Evolutionary conservation across 2,329 filamentous ascomycete genomes (phyloP).

Genomic region (Aureobasidium vineae): DNA sequence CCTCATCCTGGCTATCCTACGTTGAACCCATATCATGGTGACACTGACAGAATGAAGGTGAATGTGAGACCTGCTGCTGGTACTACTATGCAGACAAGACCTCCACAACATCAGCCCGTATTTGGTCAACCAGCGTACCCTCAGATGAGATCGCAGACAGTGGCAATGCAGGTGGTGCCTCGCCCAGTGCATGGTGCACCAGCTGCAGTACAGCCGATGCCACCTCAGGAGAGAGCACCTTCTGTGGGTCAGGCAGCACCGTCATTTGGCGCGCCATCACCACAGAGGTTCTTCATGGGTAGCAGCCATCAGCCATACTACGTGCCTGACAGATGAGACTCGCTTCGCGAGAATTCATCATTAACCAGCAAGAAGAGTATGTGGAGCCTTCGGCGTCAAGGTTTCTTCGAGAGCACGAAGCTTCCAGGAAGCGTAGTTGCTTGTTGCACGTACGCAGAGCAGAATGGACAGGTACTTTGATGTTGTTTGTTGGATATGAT

Average conservation of each 20-base stretch:
- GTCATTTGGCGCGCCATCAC: conserved; percentile 23
- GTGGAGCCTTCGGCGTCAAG: neutral
- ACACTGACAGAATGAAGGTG: neutral
- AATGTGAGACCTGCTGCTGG: neutral
- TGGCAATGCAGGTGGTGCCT: conserved; percentile 2
- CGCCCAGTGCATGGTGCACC: conserved; percentile 38
- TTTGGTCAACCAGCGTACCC: conserved; percentile 25
- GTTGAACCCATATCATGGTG: neutral
- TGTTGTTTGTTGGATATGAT: neutral
- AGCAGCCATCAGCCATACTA: conserved; percentile 12
- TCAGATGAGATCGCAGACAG: conserved; percentile 22
- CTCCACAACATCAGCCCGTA: conserved; percentile 16
- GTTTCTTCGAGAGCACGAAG: neutral
- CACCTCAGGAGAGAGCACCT: conserved; percentile 37
- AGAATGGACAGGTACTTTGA: neutral
- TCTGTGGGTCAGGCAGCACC: conserved; percentile 35
- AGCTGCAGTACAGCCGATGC: conserved; percentile 38
- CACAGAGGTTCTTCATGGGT: conserved; percentile 16
- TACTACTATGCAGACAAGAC: neutral
- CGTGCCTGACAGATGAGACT: conserved; percentile 15
- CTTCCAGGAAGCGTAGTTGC: neutral
- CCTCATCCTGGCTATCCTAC: neutral
- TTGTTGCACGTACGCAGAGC: neutral
- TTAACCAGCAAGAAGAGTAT: neutral
- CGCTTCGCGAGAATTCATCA: neutral